Evolutionary conservation across 352 stramenopile genomes (phyloP).

Genomic region (Globisporangium nodosum): DNA sequence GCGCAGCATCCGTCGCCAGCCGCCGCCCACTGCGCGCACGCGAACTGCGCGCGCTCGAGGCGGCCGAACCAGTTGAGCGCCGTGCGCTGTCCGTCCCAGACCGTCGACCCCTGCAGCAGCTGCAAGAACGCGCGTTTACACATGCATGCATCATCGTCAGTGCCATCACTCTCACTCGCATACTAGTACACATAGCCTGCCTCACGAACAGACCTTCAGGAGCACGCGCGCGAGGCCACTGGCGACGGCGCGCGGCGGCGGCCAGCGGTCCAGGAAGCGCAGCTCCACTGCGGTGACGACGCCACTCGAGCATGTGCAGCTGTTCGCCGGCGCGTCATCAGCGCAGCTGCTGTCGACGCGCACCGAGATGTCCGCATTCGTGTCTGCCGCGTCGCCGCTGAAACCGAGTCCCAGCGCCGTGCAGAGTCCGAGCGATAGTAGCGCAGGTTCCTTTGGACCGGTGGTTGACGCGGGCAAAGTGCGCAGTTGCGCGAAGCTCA

Average conservation of each 20-base stretch:
- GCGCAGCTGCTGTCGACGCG: background rate
- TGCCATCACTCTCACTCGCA: background rate
- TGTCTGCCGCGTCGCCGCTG: too few relatives aligned
- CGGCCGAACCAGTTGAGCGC: conserved; percentile 45
- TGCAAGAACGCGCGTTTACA: background rate
- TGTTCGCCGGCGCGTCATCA: too few relatives aligned
- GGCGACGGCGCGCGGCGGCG: conserved; percentile 30
- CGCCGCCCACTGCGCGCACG: conserved; percentile 17
- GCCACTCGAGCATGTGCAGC: conserved; percentile 27
- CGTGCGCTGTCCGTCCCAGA: conserved; percentile 32
- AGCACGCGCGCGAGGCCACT: conserved; percentile 29
- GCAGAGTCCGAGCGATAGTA: background rate
- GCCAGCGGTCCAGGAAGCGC: conserved; percentile 27
- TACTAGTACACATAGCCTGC: background rate
- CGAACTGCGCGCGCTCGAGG: conserved; percentile 27
- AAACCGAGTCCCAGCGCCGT: background rate
- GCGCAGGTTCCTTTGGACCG: too few relatives aligned
- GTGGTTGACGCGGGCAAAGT: too few relatives aligned
- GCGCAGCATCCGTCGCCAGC: conserved; percentile 32
- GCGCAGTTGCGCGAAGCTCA: background rate
- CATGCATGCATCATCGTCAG: too few relatives aligned
- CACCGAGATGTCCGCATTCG: background rate
- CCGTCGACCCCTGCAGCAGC: conserved; percentile 31
- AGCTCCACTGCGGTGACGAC: conserved; percentile 23
- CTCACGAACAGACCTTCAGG: conserved; percentile 8